Evolutionary conservation across 805 yeast genomes (phyloP), one percentile per base, ranked within the genome.

Genomic region (Zygotorulaspora danielsina): DNA sequence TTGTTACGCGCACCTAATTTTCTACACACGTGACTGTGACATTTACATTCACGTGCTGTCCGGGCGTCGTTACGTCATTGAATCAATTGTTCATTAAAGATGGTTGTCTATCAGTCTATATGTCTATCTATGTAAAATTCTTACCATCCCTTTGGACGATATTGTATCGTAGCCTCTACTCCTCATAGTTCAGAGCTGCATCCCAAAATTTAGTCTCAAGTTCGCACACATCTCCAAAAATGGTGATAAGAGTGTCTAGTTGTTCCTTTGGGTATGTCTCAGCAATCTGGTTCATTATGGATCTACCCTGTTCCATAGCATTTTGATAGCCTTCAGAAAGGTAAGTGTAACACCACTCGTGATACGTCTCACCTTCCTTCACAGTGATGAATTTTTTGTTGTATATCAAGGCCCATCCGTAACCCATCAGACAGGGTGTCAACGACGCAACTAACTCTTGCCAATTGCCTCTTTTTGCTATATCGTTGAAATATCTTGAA

Each of bases 381-480:
- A 56, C 58, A 3, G 56, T 50, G 8, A 65, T 60, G 4, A 64
- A 57, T 3, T 67, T 55, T 4, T 66, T 64, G 16, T 59, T 50
- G 5, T 54, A 48, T 2, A 42, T 29, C 0, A 76, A 75, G 1
- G 88, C 87, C 34, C 73, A 69, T 24, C 73, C 73, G 55, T 82
- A 82, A 1, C 94, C 95, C 55, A 79, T 72, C 34, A 83, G 61
- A 58, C 95, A 84, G 1, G 95, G 93, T 6, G 86, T 74, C 38
- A 83, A 59, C 0, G 90, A 84, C 6, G 80, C 72, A 42, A 77
- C 76, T 36, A 82, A 71, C 32, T 79, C 84, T 20, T 79, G 57
- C 75, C 80, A 80, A 54, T 80, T 80, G 19, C 74, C 71, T 28
- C 63, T 64, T 17, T 66, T 61, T 3, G 81, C 81, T 5, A 81